phyloP scores from a whole-genome alignment of 148 eudicot genomes.

The Bassia scoparia region DNA sequence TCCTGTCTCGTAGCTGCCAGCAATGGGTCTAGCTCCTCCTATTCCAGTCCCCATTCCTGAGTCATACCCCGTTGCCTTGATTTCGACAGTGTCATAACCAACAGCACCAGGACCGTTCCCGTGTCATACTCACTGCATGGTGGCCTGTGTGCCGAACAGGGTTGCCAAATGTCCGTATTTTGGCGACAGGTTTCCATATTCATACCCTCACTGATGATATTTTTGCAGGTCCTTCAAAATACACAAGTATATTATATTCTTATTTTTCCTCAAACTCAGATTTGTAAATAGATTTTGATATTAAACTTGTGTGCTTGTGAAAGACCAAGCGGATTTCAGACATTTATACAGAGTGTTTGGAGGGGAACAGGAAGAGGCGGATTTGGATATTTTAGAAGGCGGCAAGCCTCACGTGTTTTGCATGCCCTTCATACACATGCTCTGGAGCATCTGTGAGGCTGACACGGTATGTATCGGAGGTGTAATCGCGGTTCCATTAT shows the following conservation, averaged over 20 bases:
- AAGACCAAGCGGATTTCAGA: neutral
- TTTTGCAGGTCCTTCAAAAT: neutral
- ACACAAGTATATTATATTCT: neutral
- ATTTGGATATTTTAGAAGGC: neutral
- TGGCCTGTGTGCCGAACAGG: conserved; percentile 33
- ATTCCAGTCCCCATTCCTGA: conserved; percentile 6
- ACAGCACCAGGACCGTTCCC: conserved; percentile 15
- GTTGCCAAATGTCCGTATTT: conserved; percentile 36
- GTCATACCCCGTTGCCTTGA: no score
- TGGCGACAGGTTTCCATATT: conserved; percentile 37
- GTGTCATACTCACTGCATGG: conserved; percentile 42
- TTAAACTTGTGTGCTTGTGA: neutral
- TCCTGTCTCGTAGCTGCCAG: no score
- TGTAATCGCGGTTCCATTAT: neutral
- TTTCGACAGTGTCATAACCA: no score
- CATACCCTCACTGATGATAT: conserved; percentile 33
- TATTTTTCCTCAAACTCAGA: neutral
- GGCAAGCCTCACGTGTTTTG: neutral
- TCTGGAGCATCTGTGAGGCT: neutral
- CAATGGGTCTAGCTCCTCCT: neutral
- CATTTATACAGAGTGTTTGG: neutral
- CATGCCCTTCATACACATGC: neutral
- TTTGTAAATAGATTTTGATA: neutral
- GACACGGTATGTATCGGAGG: conserved; percentile 8
- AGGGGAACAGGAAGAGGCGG: neutral